Percentiles rank a stretch among this genome's conserved stretches.
Evolutionary conservation across 1,139 yeast species (phyloP).

Genomic region (Scheffersomyces parashehatae): DNA sequence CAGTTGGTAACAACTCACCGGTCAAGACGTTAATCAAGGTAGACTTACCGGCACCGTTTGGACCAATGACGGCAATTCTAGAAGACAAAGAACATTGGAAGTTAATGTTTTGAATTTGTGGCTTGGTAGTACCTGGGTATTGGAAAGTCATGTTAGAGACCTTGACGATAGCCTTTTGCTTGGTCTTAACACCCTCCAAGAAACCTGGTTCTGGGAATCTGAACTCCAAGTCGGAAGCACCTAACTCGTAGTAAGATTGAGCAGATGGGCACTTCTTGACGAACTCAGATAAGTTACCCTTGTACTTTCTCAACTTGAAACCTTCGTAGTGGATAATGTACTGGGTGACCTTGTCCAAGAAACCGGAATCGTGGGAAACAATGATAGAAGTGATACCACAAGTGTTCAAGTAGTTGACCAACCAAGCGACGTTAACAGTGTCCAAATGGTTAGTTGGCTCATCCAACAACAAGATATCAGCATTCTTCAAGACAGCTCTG

Average conservation of each 20-base stretch:
- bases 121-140: conserved; percentile 97
- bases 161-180: conserved; percentile 99
- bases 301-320: conserved; percentile 98
- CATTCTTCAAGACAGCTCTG: conserved; percentile 98
- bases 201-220: conserved; percentile 99
- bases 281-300: conserved; percentile 98
- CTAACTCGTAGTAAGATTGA: conserved; percentile 96
- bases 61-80: conserved; percentile 99
- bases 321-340: conserved; percentile 99
- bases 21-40: conserved; percentile 97
- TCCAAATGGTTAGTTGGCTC: conserved; percentile 99
- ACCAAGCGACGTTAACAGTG: conserved; percentile 98
- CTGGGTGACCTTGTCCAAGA: conserved; percentile 96
- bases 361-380: conserved; percentile 99
- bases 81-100: conserved; percentile 99
- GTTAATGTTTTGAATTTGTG: conserved; percentile 85
- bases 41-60: conserved; percentile 99
- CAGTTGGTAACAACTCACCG: conserved; percentile 98
- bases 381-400: conserved; percentile 98
- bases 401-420: conserved; percentile 96
- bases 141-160: conserved; percentile 96
- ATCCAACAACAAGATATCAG: conserved; percentile 96
- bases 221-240: conserved; percentile 96
- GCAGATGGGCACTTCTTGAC: conserved; percentile 99
- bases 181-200: conserved; percentile 99